Base-by-base conservation (phyloP, 2,329 filamentous ascomycete species). In the Ploettnerulaceae sp. region DNA sequence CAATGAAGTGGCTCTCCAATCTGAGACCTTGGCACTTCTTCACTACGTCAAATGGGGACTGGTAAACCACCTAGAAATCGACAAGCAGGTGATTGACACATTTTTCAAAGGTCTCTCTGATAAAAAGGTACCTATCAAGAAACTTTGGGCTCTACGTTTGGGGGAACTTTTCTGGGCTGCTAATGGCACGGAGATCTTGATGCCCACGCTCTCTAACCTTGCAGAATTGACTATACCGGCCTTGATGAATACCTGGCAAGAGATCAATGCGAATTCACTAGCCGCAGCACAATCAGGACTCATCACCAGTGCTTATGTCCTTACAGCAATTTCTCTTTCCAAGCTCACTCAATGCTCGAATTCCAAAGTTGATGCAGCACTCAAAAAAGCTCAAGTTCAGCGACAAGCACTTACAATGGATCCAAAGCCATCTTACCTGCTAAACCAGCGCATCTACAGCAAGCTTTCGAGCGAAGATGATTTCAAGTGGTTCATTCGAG, bases 351-450 rank as follows among this genome's bases (percentile, higher is more conserved):
- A 79, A 9, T 68, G 79, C 45, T 71, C 71, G 18, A 71, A 74
- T 28, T 70, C 80, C 11, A 77, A 82, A 41, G 73, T 75, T 56
- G 67, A 76, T 32, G 61, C 74, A 2, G 60, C 82, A 26, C 65
- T 77, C 17, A 84, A 85, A 59, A 82, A 81, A 58, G 74, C 78
- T 18, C 71, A 78, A 22, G 68, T 89, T 20, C 65, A 76, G 18
- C 77, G 81, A 39, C 81, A 88, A 57, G 79, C 80, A 8, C 72
- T 95, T 49, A 73, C 75, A 2, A 66, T 82, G 28, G 81, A 83
- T n/a, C 82, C 87, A 0, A 95, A 95, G 64, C 82, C 86, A 11
- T 95, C 91, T 0, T 93, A 95, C 64, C 71, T 97, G 15, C 73
- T 97, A 5, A 95, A 87, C 59, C 77, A 85, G 25, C 84, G 86